Conservation (phyloP, 2,329 filamentous ascomycete genomes). For the Colletotrichum australisinense region DNA sequence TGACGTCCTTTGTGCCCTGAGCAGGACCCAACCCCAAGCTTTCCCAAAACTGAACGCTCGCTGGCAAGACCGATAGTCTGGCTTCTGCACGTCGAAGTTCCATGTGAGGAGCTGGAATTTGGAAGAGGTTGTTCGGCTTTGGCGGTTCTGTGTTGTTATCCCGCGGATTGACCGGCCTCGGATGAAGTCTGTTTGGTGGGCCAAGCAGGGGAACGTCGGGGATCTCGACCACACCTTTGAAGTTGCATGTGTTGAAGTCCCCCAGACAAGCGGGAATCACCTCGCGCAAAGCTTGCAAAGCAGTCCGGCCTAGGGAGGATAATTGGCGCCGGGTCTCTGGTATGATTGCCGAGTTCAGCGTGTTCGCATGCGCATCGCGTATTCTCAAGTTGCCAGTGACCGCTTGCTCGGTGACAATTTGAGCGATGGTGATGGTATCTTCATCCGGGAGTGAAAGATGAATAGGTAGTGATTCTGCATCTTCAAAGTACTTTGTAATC, state of each 20-base stretch:
- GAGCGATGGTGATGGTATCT: conserved; percentile 74
- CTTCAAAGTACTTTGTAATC: conserved; percentile 67
- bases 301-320: conserved; percentile 56
- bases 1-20: conserved; percentile 77
- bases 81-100: conserved; percentile 78
- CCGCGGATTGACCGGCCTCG: conserved; percentile 56
- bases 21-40: conserved; percentile 79
- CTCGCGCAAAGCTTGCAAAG: conserved; percentile 59
- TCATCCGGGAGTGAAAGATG: conserved; percentile 63
- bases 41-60: conserved; percentile 85
- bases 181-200: conserved; percentile 63
- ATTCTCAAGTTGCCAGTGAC: conserved; percentile 56
- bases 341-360: conserved; percentile 38
- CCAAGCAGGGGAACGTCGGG: conserved; percentile 55
- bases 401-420: conserved; percentile 78
- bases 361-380: conserved; percentile 29
- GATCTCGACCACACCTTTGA: conserved; percentile 31
- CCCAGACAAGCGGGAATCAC: conserved; percentile 58
- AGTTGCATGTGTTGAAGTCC: conserved; percentile 38
- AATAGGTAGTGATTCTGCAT: conserved; percentile 64
- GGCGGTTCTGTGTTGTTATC: conserved; percentile 58
- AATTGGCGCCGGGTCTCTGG: conserved; percentile 55
- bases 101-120: conserved; percentile 76
- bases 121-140: conserved; percentile 66
- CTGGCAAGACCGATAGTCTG: conserved; percentile 78